Evolutionary conservation across 2,329 filamentous ascomycete species (phyloP).

Genomic region (Pseudopyricularia cyperi): DNA sequence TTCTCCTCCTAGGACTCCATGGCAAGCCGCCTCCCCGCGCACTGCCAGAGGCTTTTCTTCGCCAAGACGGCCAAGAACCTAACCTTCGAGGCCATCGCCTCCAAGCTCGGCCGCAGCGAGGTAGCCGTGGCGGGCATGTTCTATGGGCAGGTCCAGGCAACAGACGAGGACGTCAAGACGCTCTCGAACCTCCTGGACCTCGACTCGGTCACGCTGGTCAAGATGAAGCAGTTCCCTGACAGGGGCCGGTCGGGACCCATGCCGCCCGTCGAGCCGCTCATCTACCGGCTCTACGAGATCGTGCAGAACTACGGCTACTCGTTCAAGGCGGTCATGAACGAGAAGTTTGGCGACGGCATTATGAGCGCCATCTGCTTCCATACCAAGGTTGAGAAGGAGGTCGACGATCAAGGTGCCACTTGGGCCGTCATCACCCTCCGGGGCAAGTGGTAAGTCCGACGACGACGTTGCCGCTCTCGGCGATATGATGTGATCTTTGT

Average conservation of each 20-base stretch:
- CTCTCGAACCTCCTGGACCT: conserved; percentile 46
- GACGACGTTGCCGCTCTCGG: not conserved
- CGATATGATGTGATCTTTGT: not conserved
- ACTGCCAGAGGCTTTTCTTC: conserved; percentile 62
- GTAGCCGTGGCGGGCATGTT: conserved; percentile 80
- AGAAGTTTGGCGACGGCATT: conserved; percentile 90
- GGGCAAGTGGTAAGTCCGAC: conserved; percentile 60
- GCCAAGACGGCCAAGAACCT: conserved; percentile 67
- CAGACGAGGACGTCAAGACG: conserved; percentile 35
- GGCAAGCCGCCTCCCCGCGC: conserved; percentile 53
- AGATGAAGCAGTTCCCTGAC: conserved; percentile 60
- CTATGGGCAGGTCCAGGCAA: conserved; percentile 56
- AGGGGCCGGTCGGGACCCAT: conserved; percentile 68
- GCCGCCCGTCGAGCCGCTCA: conserved; percentile 73
- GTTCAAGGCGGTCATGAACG: conserved; percentile 89
- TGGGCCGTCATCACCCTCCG: conserved; percentile 79
- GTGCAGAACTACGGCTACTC: conserved; percentile 96
- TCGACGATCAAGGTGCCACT: conserved; percentile 63
- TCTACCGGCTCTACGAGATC: conserved; percentile 87
- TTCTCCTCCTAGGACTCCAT: conserved; percentile 41
- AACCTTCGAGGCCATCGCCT: conserved; percentile 66
- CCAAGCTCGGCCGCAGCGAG: conserved; percentile 63
- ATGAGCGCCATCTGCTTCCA: conserved; percentile 93
- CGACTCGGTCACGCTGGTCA: conserved; percentile 38
- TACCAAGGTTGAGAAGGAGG: conserved; percentile 88